Evolutionary conservation across 305 asterid genomes (phyloP).

Genomic region (Fraxinus albicans): DNA sequence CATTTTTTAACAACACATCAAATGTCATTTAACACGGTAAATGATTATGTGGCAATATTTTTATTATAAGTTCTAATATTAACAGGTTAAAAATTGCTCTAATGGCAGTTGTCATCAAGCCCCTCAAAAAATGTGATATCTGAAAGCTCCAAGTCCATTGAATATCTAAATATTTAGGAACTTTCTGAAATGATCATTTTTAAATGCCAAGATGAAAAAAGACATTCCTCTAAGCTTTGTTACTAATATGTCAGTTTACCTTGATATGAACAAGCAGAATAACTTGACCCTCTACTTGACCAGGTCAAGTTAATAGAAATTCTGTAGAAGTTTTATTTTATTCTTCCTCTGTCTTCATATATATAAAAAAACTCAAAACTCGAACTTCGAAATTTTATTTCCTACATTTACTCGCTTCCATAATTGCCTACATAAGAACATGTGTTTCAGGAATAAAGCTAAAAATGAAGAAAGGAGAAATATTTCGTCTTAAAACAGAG

Average conservation of each 20-base stretch:
- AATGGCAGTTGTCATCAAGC: background rate
- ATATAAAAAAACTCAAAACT: background rate
- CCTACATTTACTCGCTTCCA: background rate
- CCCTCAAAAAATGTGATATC: background rate
- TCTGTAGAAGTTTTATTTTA: background rate
- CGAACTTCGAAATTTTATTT: background rate
- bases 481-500: background rate
- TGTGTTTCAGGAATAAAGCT: background rate
- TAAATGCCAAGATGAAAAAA: background rate
- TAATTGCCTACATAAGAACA: slow-evolving; percentile 21
- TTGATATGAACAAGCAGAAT: background rate
- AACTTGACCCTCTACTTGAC: background rate
- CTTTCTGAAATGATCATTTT: background rate
- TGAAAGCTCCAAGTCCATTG: background rate
- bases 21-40: background rate
- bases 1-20: too few relatives aligned
- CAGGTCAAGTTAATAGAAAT: background rate
- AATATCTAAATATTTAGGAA: background rate
- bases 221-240: background rate
- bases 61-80: background rate
- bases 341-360: background rate
- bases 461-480: background rate
- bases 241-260: background rate
- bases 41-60: background rate
- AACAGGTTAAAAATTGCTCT: background rate